phyloP scores from a whole-genome alignment of 2,329 filamentous ascomycete species.

The Cladophialophora exuberans region DNA sequence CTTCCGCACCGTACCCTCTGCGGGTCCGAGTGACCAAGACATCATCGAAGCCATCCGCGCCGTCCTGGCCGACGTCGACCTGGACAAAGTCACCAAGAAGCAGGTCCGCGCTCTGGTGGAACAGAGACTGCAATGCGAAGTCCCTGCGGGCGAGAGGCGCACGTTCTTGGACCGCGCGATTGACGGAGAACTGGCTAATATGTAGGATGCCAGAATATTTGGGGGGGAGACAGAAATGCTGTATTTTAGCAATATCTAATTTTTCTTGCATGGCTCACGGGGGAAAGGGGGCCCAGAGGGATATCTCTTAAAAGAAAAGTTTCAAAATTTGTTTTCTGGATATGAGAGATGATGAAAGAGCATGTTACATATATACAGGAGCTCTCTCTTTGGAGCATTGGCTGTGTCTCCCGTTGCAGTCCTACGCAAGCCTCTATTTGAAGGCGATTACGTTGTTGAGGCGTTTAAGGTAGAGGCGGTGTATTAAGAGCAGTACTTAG shows the following conservation, averaged over 20 bases:
- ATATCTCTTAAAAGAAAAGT: too few species aligned
- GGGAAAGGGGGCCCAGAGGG: too few species aligned
- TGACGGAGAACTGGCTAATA: constrained; percentile 88
- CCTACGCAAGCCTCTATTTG: too few species aligned
- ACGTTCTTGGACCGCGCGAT: constrained; percentile 92
- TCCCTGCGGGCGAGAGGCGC: constrained; percentile 76
- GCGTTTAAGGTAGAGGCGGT: too few species aligned
- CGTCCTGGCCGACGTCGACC: constrained; percentile 83
- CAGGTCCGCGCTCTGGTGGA: constrained; percentile 90
- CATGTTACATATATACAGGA: not conserved
- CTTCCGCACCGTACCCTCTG: constrained; percentile 57
- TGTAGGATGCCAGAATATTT: constrained; percentile 58
- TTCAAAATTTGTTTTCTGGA: too few species aligned
- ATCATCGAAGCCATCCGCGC: constrained; percentile 84
- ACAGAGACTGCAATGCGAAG: constrained; percentile 86
- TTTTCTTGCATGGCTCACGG: too few species aligned
- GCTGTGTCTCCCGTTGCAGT: too few species aligned
- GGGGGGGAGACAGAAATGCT: not conserved
- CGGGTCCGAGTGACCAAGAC: constrained; percentile 74
- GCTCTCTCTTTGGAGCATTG: not conserved
- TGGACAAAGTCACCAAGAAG: constrained; percentile 98
- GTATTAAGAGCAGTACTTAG: too few species aligned
- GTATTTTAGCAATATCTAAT: too few species aligned
- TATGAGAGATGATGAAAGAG: too few species aligned
- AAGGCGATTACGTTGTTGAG: too few species aligned